Base-by-base conservation (phyloP, 2,329 filamentous ascomycete species). In the Didymella lethalis region DNA sequence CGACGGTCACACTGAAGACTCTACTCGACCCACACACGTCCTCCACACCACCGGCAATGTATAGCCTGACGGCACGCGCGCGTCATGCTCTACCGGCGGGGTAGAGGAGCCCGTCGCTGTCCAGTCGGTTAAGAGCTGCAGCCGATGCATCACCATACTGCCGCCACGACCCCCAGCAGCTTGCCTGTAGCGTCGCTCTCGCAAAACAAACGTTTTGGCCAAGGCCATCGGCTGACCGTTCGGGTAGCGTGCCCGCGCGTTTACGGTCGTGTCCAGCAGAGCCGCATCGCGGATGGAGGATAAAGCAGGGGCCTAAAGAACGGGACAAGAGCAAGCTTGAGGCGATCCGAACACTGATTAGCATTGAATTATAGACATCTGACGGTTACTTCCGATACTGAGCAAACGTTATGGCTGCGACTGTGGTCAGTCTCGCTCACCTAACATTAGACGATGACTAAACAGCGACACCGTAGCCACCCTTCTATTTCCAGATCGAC, bases 171-270 rank as follows among this genome's bases (percentile, higher is more conserved):
- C 52, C 48, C 59, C 63, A 70, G 67, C 63, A 57, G 64, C 61
- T 67, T 63, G 63, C 59, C 55, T 46, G 62, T 64, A 55, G 55
- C 60, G 11, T 58, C 48, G 41, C 51, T 48, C 54, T 55, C 56
- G 57, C 52, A 63, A 34, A 64, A 49, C 48, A 51, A 51, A 48
- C 45, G 59, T 63, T 62, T 62, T 57, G 51, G 51, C 61, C 63
- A 56, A 52, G 59, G 40, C 23, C 51, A 65, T 73, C 73, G 64
- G 54, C 61, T 75, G 73, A 75, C 67, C 64, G 38, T 53, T 41
- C 16, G 54, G 59, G 60, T 48, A 43, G 61, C 47, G 59, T 65
- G 48, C 29, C 44, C 46, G 61, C 55, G 54, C 18, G 23, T 34
- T 54, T 56, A 4, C 29, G 36, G 52, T 12, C n/a, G 48, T 23